Base-by-base conservation (phyloP, 148 eudicot genomes). In the Pharnaceum exiguum region DNA sequence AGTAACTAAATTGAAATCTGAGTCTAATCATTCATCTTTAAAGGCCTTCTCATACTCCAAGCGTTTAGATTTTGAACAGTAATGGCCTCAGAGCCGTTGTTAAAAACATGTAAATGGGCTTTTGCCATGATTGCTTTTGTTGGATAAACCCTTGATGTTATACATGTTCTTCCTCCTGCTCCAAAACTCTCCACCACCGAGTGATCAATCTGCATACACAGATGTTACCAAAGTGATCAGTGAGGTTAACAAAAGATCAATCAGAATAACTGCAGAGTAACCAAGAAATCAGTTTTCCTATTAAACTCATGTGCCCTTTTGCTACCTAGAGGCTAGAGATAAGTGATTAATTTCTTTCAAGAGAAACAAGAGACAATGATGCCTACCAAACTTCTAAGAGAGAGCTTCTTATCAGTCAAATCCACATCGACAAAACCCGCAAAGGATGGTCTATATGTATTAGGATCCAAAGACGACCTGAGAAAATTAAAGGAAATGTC, bases 171-270 rank as follows among this genome's bases (percentile, higher is more conserved):
- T 22, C 97, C 97, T 49, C 77, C 76, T 1, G 33, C 83, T 3
- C 83, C 97, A 46, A 79, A 89, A 55, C 95, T 89, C 54, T 89
- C 95, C 45, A 89, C 82, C 0, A 81, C 86, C 0, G 97, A 89
- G 57, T 86, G 78, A 68, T 89, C 97, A 75, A 89, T 89, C 90
- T 86, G 75, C 62, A 65, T 32, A 36, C 51, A 36, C 42, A 66
- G 29, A 5, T 48, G 7, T 48, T 22, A 48, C 4, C 10, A 5
- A 9, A 48, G 26, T 21, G 5, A 57, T 26, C 12, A 6, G 38
- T 35, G 7, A 35, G 38, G 12, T 35, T 6, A 12, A 35, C 38
- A 6, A 35, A 35, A 35, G 12, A 35, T 35, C 12, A 35, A 12
- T 7, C 8, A 12, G 38, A 35, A 35, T 6, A 35, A 35, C 7